These are phyloP conservation scores for Coprinopsis sp. DNA, from an alignment of 768 basidiomycete genomes.

Conservation along the genomic window DNA sequence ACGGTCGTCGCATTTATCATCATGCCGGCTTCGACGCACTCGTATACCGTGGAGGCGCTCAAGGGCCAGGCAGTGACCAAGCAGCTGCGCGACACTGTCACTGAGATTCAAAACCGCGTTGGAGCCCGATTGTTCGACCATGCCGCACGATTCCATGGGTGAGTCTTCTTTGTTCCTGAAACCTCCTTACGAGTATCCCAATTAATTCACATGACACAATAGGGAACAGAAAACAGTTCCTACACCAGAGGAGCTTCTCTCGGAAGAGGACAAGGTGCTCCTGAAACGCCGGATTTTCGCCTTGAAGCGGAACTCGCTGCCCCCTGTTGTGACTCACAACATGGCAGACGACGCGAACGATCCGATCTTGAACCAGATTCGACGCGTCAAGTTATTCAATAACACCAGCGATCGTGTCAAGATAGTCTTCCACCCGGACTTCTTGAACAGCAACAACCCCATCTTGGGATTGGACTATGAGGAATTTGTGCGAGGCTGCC, in stretches of 20 bases:
- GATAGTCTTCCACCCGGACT: constrained; percentile 97
- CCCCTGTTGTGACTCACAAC: constrained; percentile 97
- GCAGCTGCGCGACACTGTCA: constrained; percentile 92
- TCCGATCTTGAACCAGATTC: constrained; percentile 92
- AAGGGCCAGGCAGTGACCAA: constrained; percentile 97
- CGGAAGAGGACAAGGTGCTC: constrained; percentile 88
- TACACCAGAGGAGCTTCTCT: constrained; percentile 71
- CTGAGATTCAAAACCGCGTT: constrained; percentile 90
- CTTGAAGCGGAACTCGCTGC: constrained; percentile 90
- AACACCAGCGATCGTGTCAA: constrained; percentile 86
- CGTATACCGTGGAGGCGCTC: constrained; percentile 95
- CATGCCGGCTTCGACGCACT: constrained; percentile 94
- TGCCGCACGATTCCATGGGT: constrained; percentile 90
- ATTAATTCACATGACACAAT: constrained; percentile 9
- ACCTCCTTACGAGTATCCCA: constrained; percentile 1
- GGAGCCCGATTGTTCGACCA: constrained; percentile 92
- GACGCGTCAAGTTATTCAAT: constrained; percentile 94
- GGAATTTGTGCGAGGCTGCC: constrained; percentile 97
- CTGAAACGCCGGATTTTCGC: constrained; percentile 97
- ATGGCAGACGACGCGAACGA: constrained; percentile 93
- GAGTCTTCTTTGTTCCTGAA: constrained; percentile 20
- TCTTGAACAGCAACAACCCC: constrained; percentile 96
- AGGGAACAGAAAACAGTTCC: constrained; percentile 75
- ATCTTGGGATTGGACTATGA: constrained; percentile 97
- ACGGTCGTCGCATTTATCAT: constrained; percentile 99